These are phyloP conservation scores for Talaromyces atroroseus DNA, from an alignment of 2,329 filamentous ascomycete species.

Conservation along the genomic window DNA sequence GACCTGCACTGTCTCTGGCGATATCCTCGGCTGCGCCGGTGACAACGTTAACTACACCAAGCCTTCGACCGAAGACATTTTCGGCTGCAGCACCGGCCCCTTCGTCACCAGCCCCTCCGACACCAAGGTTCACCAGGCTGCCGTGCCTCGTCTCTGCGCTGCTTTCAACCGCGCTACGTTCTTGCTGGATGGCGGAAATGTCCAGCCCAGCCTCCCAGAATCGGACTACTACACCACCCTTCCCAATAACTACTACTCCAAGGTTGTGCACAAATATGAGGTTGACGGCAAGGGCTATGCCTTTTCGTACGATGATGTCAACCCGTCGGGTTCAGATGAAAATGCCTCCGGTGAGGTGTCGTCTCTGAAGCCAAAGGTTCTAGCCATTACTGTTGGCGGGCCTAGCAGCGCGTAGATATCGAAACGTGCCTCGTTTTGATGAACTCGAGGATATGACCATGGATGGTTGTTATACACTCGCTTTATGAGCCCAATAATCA, in stretches of 20 bases:
- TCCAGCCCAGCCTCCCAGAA: slow-evolving; percentile 39
- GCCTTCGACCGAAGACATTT: slow-evolving; percentile 45
- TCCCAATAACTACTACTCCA: slow-evolving; percentile 42
- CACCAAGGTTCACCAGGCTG: slow-evolving; percentile 38
- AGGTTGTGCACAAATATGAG: slow-evolving; percentile 56
- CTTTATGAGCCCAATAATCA: slow-evolving; percentile 2
- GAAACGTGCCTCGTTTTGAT: too few relatives aligned
- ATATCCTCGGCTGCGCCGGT: slow-evolving; percentile 36
- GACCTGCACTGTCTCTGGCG: slow-evolving; percentile 38
- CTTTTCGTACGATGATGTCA: slow-evolving; percentile 65
- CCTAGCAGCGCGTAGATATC: too few relatives aligned
- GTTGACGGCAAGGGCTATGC: slow-evolving; percentile 58
- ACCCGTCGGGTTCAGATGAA: slow-evolving; percentile 51
- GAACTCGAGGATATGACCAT: neutral
- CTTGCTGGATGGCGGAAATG: slow-evolving; percentile 43
- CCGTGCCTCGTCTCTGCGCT: slow-evolving; percentile 47
- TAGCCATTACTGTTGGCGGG: slow-evolving; percentile 47
- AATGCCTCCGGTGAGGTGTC: slow-evolving; percentile 46
- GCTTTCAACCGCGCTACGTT: slow-evolving; percentile 48
- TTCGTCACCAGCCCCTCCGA: slow-evolving; percentile 37
- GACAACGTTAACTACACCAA: slow-evolving; percentile 43
- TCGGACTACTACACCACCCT: slow-evolving; percentile 42
- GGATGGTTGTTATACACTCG: slow-evolving; percentile 1
- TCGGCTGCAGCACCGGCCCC: slow-evolving; percentile 48
- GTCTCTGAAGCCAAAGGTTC: slow-evolving; percentile 41